These are phyloP conservation scores for Blastomyces gilchristii DNA, from an alignment of 2,329 filamentous ascomycete genomes.

Conservation along the genomic window DNA sequence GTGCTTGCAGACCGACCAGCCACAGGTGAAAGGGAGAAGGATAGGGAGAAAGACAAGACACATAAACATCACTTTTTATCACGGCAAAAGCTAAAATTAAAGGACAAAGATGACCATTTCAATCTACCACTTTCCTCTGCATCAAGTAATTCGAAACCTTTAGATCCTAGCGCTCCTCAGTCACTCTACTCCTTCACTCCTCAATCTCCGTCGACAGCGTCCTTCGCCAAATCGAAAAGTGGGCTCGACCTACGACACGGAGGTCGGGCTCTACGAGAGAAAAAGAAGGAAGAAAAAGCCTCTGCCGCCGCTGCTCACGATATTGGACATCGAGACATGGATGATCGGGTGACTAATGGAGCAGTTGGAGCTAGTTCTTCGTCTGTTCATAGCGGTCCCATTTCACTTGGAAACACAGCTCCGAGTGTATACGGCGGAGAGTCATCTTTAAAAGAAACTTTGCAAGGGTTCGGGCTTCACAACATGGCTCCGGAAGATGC, in stretches of 20 bases:
- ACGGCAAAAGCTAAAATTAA: conserved; percentile 55
- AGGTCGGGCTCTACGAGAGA: conserved; percentile 65
- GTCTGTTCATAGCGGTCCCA: conserved; percentile 26
- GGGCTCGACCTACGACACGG: conserved; percentile 70
- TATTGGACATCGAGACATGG: conserved; percentile 22
- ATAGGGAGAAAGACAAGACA: conserved; percentile 35
- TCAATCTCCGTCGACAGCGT: conserved; percentile 48
- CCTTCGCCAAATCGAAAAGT: conserved; percentile 73
- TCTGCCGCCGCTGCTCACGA: conserved; percentile 17
- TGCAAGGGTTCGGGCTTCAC: conserved; percentile 50
- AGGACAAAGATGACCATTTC: conserved; percentile 50
- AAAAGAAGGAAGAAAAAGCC: conserved; percentile 60
- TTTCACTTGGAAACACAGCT: conserved; percentile 27
- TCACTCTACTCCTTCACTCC: conserved; percentile 58
- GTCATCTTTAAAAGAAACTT: conserved; percentile 31
- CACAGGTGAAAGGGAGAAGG: conserved; percentile 30
- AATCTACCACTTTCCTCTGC: conserved; percentile 53
- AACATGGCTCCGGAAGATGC: conserved; percentile 59
- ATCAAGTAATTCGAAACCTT: conserved; percentile 53
- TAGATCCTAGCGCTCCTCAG: conserved; percentile 52
- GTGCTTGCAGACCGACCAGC: conserved; percentile 40
- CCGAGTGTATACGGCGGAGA: conserved; percentile 21
- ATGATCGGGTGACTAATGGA: conserved; percentile 26
- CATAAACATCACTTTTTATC: conserved; percentile 55
- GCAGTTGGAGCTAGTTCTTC: conserved; percentile 20